Evolutionary conservation across 139 green algal species (phyloP), one percentile per base, ranked within the genome.

Genomic region (Limnomonas spitsbergensis): DNA sequence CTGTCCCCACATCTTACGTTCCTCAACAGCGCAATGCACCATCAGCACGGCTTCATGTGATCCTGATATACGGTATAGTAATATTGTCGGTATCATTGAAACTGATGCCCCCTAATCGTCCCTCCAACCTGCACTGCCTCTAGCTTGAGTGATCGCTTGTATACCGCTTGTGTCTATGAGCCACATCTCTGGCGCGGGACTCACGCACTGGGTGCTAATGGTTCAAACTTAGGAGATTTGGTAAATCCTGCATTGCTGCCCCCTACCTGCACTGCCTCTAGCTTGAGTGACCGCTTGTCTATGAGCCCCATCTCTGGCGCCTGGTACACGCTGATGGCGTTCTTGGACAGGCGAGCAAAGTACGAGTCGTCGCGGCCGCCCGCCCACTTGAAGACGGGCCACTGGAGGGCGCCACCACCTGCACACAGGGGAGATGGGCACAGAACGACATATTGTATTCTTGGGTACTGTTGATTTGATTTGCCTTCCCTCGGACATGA

Each of bases 381-480:
- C 4, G 86, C 85, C 95, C 96, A 99, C 83, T 96, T 94, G 89
- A 97, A 97, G n/a, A 97, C 80, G 1, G 95, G 93, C 93, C 93
- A 98, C 39, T 81, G 78, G 27, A 94, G 82, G 40, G 88, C 83
- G 38, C 90, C 88, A 69, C 85, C 86, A n/a, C 73, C 20, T 52
- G 27, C 67, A n/a, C n/a, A n/a, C n/a, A n/a, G 2, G 32, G 39
- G 39, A 40, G 56, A 27, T 9, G 26, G 56, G 56, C 56, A 70
- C 4, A 70, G 24, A 70, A 31, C 24, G 14, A 27, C 20, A n/a
- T 31, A n/a, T n/a, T n/a, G n/a, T n/a, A n/a, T n/a, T n/a, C n/a
- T n/a, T n/a, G n/a, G n/a, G n/a, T n/a, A n/a, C n/a, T n/a, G n/a
- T n/a, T n/a, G n/a, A n/a, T n/a, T n/a, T n/a, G n/a, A n/a, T n/a